Conservation (phyloP, 305 asterid genomes). For the Solanum hybrid region DNA sequence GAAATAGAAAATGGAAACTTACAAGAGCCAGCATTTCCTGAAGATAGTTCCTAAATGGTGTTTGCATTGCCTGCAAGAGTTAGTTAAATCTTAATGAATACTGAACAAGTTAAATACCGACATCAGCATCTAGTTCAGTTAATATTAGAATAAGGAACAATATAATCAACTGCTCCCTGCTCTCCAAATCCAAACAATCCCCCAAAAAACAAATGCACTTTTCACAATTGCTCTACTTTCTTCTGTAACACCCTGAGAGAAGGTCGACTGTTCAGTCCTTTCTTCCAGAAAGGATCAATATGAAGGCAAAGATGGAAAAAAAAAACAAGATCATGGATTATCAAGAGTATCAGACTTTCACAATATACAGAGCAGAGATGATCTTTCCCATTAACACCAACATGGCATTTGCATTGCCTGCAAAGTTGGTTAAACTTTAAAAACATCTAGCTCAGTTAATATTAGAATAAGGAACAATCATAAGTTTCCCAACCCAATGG, state of each 20-base stretch:
- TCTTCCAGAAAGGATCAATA: neutral
- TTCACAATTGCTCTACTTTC: neutral
- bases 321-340: neutral
- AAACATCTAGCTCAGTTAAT: neutral
- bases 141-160: neutral
- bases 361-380: neutral
- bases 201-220: neutral
- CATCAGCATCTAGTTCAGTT: neutral
- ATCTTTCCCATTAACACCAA: neutral
- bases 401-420: conserved; percentile 75
- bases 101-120: neutral
- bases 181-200: neutral
- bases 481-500: neutral
- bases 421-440: neutral
- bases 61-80: conserved; percentile 56
- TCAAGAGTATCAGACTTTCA: neutral
- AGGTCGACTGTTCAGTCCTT: neutral
- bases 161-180: neutral
- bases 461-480: neutral
- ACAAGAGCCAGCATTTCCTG: conserved; percentile 79
- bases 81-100: neutral
- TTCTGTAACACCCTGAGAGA: neutral
- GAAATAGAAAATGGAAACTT: conserved; percentile 19
- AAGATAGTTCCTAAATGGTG: conserved; percentile 74
- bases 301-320: neutral